Evolutionary conservation across 371 early-diverging fungal species (phyloP).

Genomic region (Mortierella sp.): DNA sequence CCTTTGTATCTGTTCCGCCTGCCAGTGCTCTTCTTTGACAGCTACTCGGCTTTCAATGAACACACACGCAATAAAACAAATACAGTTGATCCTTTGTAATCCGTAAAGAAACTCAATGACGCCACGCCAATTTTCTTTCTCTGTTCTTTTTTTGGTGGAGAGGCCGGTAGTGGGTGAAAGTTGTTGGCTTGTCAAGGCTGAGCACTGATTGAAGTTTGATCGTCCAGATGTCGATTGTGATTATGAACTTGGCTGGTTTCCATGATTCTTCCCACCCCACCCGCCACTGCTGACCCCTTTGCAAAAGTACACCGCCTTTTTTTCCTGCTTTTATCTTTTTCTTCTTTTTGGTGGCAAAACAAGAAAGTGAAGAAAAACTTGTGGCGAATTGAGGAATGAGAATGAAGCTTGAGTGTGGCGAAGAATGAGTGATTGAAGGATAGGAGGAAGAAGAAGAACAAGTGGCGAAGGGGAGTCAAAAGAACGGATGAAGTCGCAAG

Average conservation of each 20-base stretch:
- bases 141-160: background rate
- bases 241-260: background rate
- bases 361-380: background rate
- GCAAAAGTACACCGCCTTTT: background rate
- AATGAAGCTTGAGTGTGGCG: background rate
- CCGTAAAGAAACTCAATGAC: background rate
- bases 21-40: background rate
- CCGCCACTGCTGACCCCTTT: background rate
- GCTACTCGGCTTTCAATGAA: background rate
- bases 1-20: background rate
- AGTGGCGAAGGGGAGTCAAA: background rate
- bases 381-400: background rate
- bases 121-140: background rate
- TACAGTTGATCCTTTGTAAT: constrained; percentile 5
- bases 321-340: too few relatives aligned
- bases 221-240: background rate
- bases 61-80: background rate
- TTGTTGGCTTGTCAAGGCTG: background rate
- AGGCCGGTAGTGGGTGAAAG: background rate
- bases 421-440: background rate
- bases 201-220: background rate
- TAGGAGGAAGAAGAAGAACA: background rate
- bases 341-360: background rate
- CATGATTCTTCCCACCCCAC: too few relatives aligned
- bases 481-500: background rate